A percentile compares a stretch with the other conserved stretches of the same genome.
Evolutionary conservation across 352 stramenopile species (phyloP).

Genomic region (Pythium brassicae): DNA sequence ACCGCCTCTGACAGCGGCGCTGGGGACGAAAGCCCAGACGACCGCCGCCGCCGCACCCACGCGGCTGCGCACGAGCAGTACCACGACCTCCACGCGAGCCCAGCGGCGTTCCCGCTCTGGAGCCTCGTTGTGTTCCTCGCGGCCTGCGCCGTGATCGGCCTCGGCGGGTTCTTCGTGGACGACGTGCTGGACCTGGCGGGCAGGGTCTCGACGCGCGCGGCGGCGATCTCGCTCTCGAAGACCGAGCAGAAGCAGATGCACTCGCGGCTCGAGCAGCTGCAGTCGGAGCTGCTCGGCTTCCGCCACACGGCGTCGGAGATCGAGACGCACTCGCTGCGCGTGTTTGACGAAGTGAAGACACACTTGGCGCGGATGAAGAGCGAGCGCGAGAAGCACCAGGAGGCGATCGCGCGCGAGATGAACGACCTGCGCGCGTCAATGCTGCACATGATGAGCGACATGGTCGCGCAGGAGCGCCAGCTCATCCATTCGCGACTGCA

Average conservation of each 20-base stretch:
- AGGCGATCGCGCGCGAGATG: conserved; percentile 68
- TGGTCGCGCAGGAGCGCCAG: conserved; percentile 50
- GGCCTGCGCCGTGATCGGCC: conserved; percentile 34
- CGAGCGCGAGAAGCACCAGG: conserved; percentile 50
- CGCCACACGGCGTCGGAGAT: conserved; percentile 43
- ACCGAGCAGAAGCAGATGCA: conserved; percentile 42
- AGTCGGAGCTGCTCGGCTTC: conserved; percentile 48
- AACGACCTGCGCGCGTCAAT: conserved; percentile 48
- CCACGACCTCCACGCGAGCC: background rate
- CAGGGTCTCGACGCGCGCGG: conserved; percentile 24
- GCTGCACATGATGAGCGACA: conserved; percentile 39
- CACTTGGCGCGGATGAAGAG: conserved; percentile 43
- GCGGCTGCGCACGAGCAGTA: background rate
- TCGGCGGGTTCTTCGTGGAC: conserved; percentile 52
- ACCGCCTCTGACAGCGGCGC: background rate
- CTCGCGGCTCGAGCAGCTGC: conserved; percentile 37
- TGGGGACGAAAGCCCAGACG: background rate
- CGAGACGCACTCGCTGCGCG: conserved; percentile 44
- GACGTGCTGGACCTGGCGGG: conserved; percentile 33
- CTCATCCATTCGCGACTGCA: conserved; percentile 39
- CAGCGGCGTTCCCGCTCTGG: conserved; percentile 31
- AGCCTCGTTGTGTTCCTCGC: conserved; percentile 31
- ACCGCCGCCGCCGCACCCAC: background rate
- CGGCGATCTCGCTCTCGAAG: conserved; percentile 23
- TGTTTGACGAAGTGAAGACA: conserved; percentile 41